Evolutionary conservation across 352 stramenopile species (phyloP), one percentile per base, ranked within the genome.

Genomic region (Aphanomyces invadans): DNA sequence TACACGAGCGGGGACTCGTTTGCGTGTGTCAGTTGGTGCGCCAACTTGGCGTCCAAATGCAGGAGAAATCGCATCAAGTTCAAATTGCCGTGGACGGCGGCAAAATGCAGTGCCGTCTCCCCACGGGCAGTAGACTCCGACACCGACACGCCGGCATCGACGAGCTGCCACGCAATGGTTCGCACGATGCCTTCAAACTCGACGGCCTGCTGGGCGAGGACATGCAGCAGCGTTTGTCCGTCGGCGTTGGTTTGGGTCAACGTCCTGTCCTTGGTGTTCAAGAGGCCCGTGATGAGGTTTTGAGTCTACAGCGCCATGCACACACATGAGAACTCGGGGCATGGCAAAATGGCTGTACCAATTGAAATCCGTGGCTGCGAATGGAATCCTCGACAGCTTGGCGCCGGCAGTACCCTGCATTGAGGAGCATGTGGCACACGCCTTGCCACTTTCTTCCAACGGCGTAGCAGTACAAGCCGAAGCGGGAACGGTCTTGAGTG

Each of bases 381-480:
- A 92, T 73, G 0, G 81, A 78, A 39, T 92, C 83, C 68, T 92
- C 83, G 5, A 90, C 78, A 0, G 81, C 83, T 74, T 92, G 83
- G 15, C 81, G 78, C 17, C 78, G 81, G 26, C 71, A 81, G 60
- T 90, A 92, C 60, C 86, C 88, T 10, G 79, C 74, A 38, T 75
- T 89, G 11, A 92, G 62, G 2, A 92, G 71, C 72, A 92, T 84
- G 67, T 92, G 83, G 44, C 80, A 92, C 23, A 92, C 88, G 4
- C 81, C 83, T 0, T 81, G 84, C 10, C 89, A 72, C 7, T 73
- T 77, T 57, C 90, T 70, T 65, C 77, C 84, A 12, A 92, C 81
- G 0, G 83, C 83, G 53, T 88, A 78, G 59, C 88, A 90, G 53
- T 90, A 92, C 70, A 87, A 89, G 52, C 83, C 90, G 19, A 32